These are phyloP conservation scores for Orbilia quercus DNA, from an alignment of 2,329 filamentous ascomycete genomes.

Conservation along the genomic window DNA sequence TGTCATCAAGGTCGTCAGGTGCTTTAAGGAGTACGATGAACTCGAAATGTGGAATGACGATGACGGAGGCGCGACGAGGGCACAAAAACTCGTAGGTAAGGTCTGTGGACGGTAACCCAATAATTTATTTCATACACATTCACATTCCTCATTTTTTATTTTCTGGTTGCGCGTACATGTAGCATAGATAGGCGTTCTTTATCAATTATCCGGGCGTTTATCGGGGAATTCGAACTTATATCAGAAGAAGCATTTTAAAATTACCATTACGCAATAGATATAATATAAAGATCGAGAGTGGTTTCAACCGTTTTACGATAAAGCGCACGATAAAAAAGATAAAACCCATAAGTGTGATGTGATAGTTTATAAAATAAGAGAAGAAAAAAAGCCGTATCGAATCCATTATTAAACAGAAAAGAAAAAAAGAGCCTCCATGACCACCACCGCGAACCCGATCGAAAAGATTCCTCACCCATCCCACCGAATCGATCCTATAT, in stretches of 20 bases:
- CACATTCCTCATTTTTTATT: too few relatives aligned
- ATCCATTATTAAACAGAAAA: conserved; percentile 48
- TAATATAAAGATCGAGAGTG: too few relatives aligned
- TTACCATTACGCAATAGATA: too few relatives aligned
- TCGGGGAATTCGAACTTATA: too few relatives aligned
- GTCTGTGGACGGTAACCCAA: conserved; percentile 32
- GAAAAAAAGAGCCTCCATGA: neutral
- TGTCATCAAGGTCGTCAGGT: conserved; percentile 37
- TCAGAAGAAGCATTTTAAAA: too few relatives aligned
- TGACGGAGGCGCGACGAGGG: conserved; percentile 22
- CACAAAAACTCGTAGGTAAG: conserved; percentile 28
- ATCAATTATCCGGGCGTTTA: neutral
- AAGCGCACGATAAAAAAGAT: too few relatives aligned
- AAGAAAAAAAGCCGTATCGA: conserved; percentile 16
- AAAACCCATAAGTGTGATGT: neutral
- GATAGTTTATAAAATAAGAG: neutral
- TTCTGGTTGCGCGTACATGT: too few relatives aligned
- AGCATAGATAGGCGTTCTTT: conserved; percentile 27
- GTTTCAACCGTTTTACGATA: too few relatives aligned
- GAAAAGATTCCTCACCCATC: neutral
- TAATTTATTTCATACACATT: neutral
- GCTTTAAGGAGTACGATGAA: conserved; percentile 43
- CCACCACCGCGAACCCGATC: neutral
- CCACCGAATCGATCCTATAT: neutral
- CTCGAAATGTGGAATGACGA: conserved; percentile 42